Evolutionary conservation across 2,329 filamentous ascomycete genomes (phyloP).

Genomic region (Pyricularia sp.): DNA sequence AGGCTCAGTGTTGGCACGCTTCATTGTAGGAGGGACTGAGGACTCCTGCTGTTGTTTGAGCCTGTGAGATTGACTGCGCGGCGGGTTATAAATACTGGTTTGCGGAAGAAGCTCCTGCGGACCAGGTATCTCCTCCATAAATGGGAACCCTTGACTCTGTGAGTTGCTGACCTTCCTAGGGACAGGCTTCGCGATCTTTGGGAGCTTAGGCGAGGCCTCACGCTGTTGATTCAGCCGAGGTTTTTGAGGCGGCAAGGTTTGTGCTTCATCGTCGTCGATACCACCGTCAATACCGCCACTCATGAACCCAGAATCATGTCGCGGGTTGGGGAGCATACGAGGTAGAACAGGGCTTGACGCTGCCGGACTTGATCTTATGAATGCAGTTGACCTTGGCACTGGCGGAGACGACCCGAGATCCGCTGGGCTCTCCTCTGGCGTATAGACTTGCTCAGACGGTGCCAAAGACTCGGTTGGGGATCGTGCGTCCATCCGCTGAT

Average conservation of each 20-base stretch:
- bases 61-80: conserved; percentile 8
- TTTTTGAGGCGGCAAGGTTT: conserved; percentile 24
- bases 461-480: conserved; percentile 44
- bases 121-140: conserved; percentile 31
- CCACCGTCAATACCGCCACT: conserved; percentile 66
- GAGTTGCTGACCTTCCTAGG: conserved; percentile 10
- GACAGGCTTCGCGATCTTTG: conserved; percentile 3
- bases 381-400: conserved; percentile 53
- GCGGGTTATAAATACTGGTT: conserved; percentile 32
- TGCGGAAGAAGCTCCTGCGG: conserved; percentile 32
- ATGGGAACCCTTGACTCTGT: conserved; percentile 21
- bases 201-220: conserved; percentile 6
- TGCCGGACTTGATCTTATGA: conserved; percentile 49
- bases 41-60: background rate
- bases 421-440: conserved; percentile 59
- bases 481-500: conserved; percentile 38
- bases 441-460: conserved; percentile 40
- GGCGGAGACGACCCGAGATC: conserved; percentile 89
- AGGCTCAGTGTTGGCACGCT: conserved; percentile 12
- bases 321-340: conserved; percentile 44
- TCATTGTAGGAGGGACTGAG: conserved; percentile 2
- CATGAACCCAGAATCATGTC: conserved; percentile 75
- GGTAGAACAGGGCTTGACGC: conserved; percentile 74
- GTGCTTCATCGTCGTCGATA: conserved; percentile 50
- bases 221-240: conserved; percentile 9